A percentile compares a stretch with the other conserved stretches of the same genome.
Conservation (phyloP, 2,329 filamentous ascomycete genomes). For the Colletotrichum acutatum region DNA sequence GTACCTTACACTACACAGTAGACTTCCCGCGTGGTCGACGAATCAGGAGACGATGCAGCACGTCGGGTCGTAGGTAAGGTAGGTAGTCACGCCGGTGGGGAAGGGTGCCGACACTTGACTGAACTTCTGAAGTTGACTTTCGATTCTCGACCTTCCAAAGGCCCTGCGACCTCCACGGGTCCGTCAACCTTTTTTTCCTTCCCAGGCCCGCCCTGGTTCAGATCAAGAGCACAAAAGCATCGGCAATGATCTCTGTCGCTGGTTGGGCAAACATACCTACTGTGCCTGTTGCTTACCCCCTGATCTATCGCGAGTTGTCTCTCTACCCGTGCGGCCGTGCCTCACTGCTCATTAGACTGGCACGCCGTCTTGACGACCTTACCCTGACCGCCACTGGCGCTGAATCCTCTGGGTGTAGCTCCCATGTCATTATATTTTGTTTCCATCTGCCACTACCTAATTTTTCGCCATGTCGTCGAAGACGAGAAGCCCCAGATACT, state of each 20-base stretch:
- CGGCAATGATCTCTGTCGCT: not conserved
- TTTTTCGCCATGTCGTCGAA: not conserved
- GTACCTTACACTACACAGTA: not conserved
- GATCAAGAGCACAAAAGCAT: not conserved
- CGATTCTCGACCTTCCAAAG: not conserved
- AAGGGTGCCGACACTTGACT: not conserved
- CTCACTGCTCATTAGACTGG: not conserved
- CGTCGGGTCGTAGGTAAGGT: slow-evolving; percentile 3
- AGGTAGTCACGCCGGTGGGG: not conserved
- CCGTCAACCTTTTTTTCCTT: not conserved
- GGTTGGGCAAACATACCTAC: slow-evolving; percentile 7
- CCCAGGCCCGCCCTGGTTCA: not conserved
- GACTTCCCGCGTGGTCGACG: not conserved
- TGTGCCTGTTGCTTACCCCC: not conserved
- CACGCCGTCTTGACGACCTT: not conserved
- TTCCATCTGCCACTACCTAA: not conserved
- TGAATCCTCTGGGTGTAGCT: not conserved
- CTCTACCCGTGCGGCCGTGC: not conserved
- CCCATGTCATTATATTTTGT: not conserved
- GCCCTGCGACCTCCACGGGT: not conserved
- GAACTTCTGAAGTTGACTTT: not conserved
- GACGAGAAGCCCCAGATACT: not conserved
- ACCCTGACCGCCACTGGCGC: not conserved
- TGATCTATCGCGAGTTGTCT: not conserved
- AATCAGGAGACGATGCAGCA: slow-evolving; percentile 13